Conservation (phyloP, 1,284 basidiomycete species). For the Meira nashicola region DNA sequence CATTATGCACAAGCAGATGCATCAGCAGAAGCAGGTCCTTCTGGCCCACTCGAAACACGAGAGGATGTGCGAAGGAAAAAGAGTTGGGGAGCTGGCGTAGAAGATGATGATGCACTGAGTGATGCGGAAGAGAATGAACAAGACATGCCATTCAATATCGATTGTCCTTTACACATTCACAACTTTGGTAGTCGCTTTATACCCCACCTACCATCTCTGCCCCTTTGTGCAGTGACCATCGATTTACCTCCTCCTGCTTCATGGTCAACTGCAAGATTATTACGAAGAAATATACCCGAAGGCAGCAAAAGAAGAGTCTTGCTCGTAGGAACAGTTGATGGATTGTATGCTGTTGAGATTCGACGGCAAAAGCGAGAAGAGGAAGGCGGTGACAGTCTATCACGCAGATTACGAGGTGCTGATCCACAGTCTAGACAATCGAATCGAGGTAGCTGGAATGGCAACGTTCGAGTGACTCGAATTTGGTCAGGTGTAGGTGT, state of each 20-base stretch:
- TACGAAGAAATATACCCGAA: slow-evolving; percentile 3
- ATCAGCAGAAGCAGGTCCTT: neutral
- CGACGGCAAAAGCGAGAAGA: neutral
- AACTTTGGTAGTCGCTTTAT: slow-evolving; percentile 35
- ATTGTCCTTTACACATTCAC: slow-evolving; percentile 22
- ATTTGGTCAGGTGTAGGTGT: slow-evolving; percentile 33
- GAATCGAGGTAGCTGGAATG: slow-evolving; percentile 20
- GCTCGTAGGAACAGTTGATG: slow-evolving; percentile 26
- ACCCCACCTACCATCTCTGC: slow-evolving; percentile 31
- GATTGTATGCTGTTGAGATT: slow-evolving; percentile 27
- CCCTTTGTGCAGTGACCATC: slow-evolving; percentile 30
- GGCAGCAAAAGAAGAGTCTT: slow-evolving; percentile 12
- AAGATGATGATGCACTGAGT: slow-evolving; percentile 8
- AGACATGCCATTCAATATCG: neutral
- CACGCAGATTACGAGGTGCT: neutral
- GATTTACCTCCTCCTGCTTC: slow-evolving; percentile 12
- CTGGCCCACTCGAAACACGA: neutral
- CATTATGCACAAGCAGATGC: slow-evolving; percentile 8
- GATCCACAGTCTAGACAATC: slow-evolving; percentile 1
- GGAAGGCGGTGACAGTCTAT: neutral
- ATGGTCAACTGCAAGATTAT: neutral
- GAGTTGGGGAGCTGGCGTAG: slow-evolving; percentile 12
- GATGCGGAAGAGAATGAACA: slow-evolving; percentile 5
- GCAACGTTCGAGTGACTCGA: slow-evolving; percentile 24
- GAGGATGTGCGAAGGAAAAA: slow-evolving; percentile 9